Conservation (phyloP, 2,329 filamentous ascomycete species). For the Coleophoma cylindrospora region DNA sequence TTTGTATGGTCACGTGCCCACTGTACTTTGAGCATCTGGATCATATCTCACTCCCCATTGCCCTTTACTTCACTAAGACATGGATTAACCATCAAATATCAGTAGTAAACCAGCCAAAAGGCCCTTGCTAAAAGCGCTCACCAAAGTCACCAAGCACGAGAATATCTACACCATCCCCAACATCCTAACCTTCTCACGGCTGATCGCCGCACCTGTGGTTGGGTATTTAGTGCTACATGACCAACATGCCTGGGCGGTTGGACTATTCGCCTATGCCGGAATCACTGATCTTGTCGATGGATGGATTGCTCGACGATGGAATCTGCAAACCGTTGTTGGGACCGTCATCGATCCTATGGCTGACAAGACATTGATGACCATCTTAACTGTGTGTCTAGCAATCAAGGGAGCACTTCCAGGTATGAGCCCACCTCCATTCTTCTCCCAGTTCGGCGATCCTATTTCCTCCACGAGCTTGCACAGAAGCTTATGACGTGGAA, state of each 20-base stretch:
- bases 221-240: conserved; percentile 87
- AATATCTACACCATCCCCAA: conserved; percentile 98
- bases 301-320: conserved; percentile 85
- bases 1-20: too few relatives aligned
- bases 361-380: conserved; percentile 93
- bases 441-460: too few relatives aligned
- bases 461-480: too few relatives aligned
- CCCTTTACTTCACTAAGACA: too few relatives aligned
- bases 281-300: conserved; percentile 91
- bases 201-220: conserved; percentile 76
- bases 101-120: conserved; percentile 8
- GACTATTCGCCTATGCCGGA: conserved; percentile 87
- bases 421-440: conserved; percentile 34
- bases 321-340: conserved; percentile 87
- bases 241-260: conserved; percentile 71
- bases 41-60: too few relatives aligned
- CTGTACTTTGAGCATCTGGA: too few relatives aligned
- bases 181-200: conserved; percentile 79
- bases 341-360: conserved; percentile 96
- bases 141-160: conserved; percentile 52
- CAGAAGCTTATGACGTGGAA: too few relatives aligned
- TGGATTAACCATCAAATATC: background rate
- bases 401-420: conserved; percentile 76
- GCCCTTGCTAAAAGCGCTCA: conserved; percentile 20
- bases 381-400: conserved; percentile 80